Evolutionary conservation across 139 green algal species (phyloP).

Genomic region (Micromonas pusilla): DNA sequence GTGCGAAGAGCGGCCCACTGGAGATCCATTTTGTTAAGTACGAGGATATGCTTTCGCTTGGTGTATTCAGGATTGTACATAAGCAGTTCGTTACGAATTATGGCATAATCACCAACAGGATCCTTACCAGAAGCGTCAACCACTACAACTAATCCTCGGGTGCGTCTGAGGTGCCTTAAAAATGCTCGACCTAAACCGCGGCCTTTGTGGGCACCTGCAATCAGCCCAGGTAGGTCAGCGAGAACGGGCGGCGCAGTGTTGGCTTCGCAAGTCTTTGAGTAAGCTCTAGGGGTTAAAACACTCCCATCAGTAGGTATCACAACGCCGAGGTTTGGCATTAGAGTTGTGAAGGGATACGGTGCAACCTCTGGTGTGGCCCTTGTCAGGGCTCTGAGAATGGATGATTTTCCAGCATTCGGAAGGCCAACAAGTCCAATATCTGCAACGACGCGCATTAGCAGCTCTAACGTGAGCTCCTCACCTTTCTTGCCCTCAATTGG

Average conservation of each 20-base stretch:
- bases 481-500: constrained; percentile 36
- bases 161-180: constrained; percentile 7
- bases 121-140: constrained; percentile 10
- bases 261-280: neutral
- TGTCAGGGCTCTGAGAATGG: constrained; percentile 67
- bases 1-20: constrained; percentile 14
- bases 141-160: neutral
- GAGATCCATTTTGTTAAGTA: constrained; percentile 80
- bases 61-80: constrained; percentile 90
- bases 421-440: constrained; percentile 91
- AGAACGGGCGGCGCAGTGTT: neutral
- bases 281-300: neutral
- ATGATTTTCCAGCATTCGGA: constrained; percentile 77
- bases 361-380: constrained; percentile 70
- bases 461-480: constrained; percentile 60
- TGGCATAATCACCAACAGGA: constrained; percentile 55
- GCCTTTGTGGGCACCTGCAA: constrained; percentile 22
- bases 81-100: constrained; percentile 65
- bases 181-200: constrained; percentile 17
- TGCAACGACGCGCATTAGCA: constrained; percentile 78
- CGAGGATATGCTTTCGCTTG: constrained; percentile 52
- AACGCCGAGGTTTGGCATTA: constrained; percentile 90
- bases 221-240: constrained; percentile 24
- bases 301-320: constrained; percentile 27
- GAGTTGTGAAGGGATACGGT: constrained; percentile 88